Base-by-base conservation (phyloP, 2,329 filamentous ascomycete species). In the Scedosporium dehoogii region DNA sequence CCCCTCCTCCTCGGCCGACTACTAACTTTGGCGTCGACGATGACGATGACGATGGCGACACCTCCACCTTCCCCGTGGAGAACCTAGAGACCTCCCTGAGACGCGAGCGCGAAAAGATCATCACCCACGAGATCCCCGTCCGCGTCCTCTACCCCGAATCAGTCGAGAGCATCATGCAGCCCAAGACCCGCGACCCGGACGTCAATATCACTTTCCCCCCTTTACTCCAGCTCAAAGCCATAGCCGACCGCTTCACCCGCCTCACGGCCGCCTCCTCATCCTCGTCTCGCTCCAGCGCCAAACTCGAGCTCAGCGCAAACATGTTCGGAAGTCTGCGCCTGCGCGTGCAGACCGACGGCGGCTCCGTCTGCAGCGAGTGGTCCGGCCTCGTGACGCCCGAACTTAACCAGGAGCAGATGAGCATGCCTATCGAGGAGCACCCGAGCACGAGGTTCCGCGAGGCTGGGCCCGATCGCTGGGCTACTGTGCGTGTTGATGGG, bases 111-210 rank as follows among this genome's bases (percentile, higher is more conserved):
- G 92, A 97, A 73, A 96, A 94, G 65, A 83, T 96, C 68, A 89
- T 99, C 70, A 96, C 92, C 0, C 94, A 99, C 71, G 92, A 97
- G 74, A 89, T 99, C 46, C 94, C 94, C n/a, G 89, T 97, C 53
- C 88, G 92, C 18, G 92, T 99, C 1, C 83, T 99, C 9, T 86
- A 90, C 63, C 87, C 90, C 2, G 85, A 89, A 60, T 88, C 85
- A 0, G 91, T 97, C n/a, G 90, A 94, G 70, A 89, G 87, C n/a
- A 86, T 97, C 65, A 91, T 96, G 77, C 93, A 99, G 76, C 94
- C 94, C 14, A 86, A 87, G 64, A 91, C 92, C 64, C 87, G 91
- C 64, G 92, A 96, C 68, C 91, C 93, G 46, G 94, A 97, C 70
- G 92, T 97, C 2, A 90, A 97, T 75, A 96, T 99, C 70, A 86